Evolutionary conservation across 2,329 filamentous ascomycete genomes (phyloP).

Genomic region (Apiospora arundinis): DNA sequence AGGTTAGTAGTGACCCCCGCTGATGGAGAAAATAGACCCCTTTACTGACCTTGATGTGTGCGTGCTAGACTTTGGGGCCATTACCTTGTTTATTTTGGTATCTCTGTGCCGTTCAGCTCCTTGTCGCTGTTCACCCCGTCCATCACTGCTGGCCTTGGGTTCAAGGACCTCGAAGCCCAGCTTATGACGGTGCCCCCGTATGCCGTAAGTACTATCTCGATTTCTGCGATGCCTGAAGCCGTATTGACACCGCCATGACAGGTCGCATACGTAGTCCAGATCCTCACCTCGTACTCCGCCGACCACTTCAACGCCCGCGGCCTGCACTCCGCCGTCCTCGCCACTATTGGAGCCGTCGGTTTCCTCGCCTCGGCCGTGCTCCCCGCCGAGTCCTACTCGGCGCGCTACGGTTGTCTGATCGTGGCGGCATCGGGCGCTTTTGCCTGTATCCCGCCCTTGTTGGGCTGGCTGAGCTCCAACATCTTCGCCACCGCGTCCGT

Average conservation of each 20-base stretch:
- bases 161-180: conserved; percentile 54
- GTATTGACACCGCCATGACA: neutral
- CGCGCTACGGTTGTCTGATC: conserved; percentile 71
- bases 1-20: conserved; percentile 31
- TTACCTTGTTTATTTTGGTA: conserved; percentile 56
- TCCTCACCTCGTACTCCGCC: conserved; percentile 62
- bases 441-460: conserved; percentile 69
- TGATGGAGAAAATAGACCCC: neutral
- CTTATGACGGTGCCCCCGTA: conserved; percentile 73
- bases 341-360: conserved; percentile 50
- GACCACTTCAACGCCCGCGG: conserved; percentile 64
- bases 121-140: conserved; percentile 58
- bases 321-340: conserved; percentile 48
- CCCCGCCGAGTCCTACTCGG: conserved; percentile 61
- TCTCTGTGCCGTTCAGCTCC: conserved; percentile 39
- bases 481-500: conserved; percentile 67
- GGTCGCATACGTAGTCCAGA: conserved; percentile 31
- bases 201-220: conserved; percentile 36
- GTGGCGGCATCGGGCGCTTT: conserved; percentile 70
- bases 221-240: neutral
- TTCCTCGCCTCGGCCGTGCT: conserved; percentile 68
- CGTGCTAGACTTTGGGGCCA: conserved; percentile 64
- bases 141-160: conserved; percentile 52
- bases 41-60: neutral
- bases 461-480: conserved; percentile 72